These are phyloP conservation scores for Rhizopus delemar DNA, from an alignment of 371 early-diverging fungal genomes.

Conservation along the genomic window DNA sequence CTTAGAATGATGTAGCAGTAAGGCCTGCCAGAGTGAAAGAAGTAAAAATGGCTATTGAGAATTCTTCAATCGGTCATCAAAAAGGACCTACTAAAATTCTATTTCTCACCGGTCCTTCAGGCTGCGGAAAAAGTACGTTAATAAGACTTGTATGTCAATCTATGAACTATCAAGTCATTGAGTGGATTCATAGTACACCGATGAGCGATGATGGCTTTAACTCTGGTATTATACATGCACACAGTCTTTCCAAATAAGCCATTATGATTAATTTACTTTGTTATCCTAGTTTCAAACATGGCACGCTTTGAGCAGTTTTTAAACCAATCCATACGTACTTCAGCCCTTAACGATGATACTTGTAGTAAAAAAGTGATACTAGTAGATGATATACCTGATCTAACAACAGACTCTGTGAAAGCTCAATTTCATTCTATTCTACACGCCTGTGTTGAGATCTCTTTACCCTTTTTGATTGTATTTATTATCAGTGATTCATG, in stretches of 20 bases:
- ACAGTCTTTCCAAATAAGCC: neutral
- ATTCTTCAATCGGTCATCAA: conserved; percentile 10
- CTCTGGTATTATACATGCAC: neutral
- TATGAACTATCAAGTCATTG: conserved; percentile 23
- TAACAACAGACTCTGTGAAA: conserved; percentile 19
- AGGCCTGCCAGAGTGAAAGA: conserved; percentile 21
- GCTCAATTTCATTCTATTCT: conserved; percentile 28
- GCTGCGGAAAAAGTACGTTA: conserved; percentile 44
- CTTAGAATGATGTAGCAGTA: conserved; percentile 28
- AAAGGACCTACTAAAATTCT: conserved; percentile 22
- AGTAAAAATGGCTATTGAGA: conserved; percentile 16
- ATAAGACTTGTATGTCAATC: conserved; percentile 27
- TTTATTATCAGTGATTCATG: conserved; percentile 29
- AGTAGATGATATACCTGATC: conserved; percentile 48
- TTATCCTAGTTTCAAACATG: conserved; percentile 4
- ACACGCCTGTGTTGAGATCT: neutral
- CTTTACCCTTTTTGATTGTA: conserved; percentile 26
- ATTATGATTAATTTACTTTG: neutral
- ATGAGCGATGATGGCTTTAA: conserved; percentile 11
- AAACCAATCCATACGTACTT: conserved; percentile 12
- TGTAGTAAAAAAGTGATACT: conserved; percentile 31
- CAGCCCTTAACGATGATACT: neutral
- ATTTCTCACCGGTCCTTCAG: conserved; percentile 38
- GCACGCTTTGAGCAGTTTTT: conserved; percentile 11
- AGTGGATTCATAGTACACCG: conserved; percentile 28